A percentile compares a stretch with the other conserved stretches of the same genome.
Evolutionary conservation across 495 filamentous ascomycete genomes (phyloP).

Genomic region (Achaetomiella virescens): DNA sequence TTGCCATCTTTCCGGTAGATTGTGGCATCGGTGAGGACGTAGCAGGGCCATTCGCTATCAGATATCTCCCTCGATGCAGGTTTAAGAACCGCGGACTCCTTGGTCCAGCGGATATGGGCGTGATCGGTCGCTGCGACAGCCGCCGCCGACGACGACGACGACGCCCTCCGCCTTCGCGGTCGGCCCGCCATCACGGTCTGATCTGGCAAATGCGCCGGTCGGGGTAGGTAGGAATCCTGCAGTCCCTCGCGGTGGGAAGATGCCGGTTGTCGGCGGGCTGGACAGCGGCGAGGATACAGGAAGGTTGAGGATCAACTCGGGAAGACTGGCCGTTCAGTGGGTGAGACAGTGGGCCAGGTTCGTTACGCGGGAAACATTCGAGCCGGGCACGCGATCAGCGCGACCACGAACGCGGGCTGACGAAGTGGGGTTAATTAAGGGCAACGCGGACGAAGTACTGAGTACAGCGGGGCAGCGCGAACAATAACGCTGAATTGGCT

Average conservation of each 20-base stretch:
- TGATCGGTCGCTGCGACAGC: conserved; percentile 26
- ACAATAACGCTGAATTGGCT: too few species aligned
- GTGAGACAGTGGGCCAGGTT: background rate
- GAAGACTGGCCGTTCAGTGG: too few species aligned
- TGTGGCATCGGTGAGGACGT: conserved; percentile 40
- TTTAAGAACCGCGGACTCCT: conserved; percentile 33
- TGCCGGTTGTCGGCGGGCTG: background rate
- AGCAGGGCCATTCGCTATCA: conserved; percentile 37
- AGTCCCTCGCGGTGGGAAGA: background rate
- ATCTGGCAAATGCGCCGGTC: background rate
- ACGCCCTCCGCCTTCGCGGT: conserved; percentile 24
- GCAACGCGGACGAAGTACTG: background rate
- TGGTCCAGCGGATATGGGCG: conserved; percentile 23
- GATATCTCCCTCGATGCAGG: conserved; percentile 8
- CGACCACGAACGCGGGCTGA: background rate
- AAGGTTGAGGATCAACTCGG: background rate
- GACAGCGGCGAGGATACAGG: background rate
- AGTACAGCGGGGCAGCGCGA: background rate
- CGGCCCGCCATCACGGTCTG: conserved; percentile 29
- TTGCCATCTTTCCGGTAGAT: conserved; percentile 37
- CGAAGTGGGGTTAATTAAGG: background rate
- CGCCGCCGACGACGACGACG: conserved; percentile 26
- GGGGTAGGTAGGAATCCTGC: background rate
- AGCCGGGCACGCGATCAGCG: background rate
- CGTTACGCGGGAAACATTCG: conserved; percentile 6